Conservation (phyloP, 208 protist genomes). For the Trypanosomatidae sp. region DNA sequence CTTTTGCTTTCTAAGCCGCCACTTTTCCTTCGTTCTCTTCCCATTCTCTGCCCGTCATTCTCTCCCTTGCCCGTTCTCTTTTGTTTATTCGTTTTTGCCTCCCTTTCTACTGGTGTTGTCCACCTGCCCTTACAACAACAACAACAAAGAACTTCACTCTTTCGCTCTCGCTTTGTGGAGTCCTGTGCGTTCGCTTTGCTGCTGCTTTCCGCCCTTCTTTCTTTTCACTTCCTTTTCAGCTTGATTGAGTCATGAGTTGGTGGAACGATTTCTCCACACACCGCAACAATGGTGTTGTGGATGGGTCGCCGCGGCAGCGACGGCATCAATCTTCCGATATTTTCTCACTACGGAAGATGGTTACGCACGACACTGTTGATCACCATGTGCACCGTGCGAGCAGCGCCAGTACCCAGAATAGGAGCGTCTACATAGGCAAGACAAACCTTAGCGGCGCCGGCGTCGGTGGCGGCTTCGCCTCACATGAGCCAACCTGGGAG, state of each 20-base stretch:
- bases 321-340: background rate
- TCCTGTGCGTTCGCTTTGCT: background rate
- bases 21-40: background rate
- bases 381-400: too few relatives aligned
- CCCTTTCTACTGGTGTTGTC: background rate
- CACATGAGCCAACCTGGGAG: constrained; percentile 13
- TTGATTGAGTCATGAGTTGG: constrained; percentile 21
- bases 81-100: background rate
- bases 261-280: constrained; percentile 32
- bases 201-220: background rate
- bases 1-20: background rate
- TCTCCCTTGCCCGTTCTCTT: constrained; percentile 1
- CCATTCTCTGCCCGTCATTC: background rate
- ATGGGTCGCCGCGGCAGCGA: constrained; percentile 3
- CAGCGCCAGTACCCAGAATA: background rate
- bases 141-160: background rate
- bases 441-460: background rate
- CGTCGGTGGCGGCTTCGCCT: background rate
- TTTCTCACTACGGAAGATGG: background rate
- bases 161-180: background rate
- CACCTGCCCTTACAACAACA: background rate
- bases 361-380: background rate
- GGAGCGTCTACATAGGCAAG: background rate
- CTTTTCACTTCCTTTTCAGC: background rate
- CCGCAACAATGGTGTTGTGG: constrained; percentile 8